Conservation (phyloP, 805 yeast genomes). For the Sugiyamaella qingdaonensis region DNA sequence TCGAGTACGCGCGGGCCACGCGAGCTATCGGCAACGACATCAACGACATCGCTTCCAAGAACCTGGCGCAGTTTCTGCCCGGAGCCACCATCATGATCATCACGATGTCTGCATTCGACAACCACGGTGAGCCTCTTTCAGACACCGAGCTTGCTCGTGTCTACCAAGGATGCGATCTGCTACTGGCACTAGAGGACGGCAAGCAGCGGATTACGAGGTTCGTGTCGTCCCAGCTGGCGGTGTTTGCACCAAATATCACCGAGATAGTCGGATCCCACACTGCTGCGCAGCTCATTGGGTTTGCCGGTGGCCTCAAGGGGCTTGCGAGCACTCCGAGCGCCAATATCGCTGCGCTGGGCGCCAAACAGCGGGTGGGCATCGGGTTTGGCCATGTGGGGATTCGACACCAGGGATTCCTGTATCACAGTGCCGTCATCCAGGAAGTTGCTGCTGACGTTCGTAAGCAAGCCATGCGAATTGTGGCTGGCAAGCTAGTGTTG, state of each 20-base stretch:
- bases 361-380: constrained; percentile 35
- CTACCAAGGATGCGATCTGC: constrained; percentile 42
- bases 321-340: constrained; percentile 74
- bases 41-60: constrained; percentile 25
- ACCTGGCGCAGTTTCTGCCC: constrained; percentile 43
- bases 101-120: constrained; percentile 65
- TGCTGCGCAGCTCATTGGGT: constrained; percentile 67
- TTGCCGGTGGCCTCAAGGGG: constrained; percentile 62
- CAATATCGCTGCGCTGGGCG: constrained; percentile 67
- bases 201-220: constrained; percentile 45
- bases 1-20: constrained; percentile 56
- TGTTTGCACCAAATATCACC: constrained; percentile 76
- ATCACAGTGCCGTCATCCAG: constrained; percentile 55
- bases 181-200: constrained; percentile 44
- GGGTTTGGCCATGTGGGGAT: constrained; percentile 44
- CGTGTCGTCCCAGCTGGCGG: constrained; percentile 52
- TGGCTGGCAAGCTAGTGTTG: constrained; percentile 72
- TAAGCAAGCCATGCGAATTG: constrained; percentile 68
- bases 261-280: constrained; percentile 66
- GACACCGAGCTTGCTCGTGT: constrained; percentile 38
- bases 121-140: constrained; percentile 33
- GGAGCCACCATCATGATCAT: constrained; percentile 68
- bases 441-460: constrained; percentile 54
- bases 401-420: constrained; percentile 67
- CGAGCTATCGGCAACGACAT: constrained; percentile 48